Evolutionary conservation across 495 filamentous ascomycete genomes (phyloP).

Genomic region (Xylaria telfairii): DNA sequence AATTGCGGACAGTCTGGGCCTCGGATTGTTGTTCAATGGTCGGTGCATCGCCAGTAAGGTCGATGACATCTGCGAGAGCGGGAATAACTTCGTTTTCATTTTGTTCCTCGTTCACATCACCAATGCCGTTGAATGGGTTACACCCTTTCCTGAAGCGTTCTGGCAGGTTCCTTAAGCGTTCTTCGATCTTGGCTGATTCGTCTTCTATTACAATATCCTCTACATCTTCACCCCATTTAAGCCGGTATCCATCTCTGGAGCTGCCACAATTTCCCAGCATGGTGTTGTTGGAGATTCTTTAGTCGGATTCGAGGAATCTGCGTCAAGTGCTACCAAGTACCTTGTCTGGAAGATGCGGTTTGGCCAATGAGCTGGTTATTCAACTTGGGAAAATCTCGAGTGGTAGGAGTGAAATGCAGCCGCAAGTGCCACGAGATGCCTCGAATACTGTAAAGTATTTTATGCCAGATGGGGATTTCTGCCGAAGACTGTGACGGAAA

Average conservation of each 20-base stretch:
- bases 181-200: background rate
- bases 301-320: background rate
- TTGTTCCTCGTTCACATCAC: conserved; percentile 2
- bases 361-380: background rate
- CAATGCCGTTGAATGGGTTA: background rate
- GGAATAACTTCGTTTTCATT: conserved; percentile 13
- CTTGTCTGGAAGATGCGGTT: background rate
- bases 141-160: background rate
- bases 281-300: background rate
- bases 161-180: conserved; percentile 12
- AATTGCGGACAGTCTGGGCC: conserved; percentile 21
- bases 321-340: background rate
- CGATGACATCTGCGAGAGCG: conserved; percentile 33
- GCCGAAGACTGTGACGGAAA: background rate
- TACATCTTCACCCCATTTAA: background rate
- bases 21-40: background rate
- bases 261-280: background rate
- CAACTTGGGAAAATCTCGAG: background rate
- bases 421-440: background rate
- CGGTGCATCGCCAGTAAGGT: conserved; percentile 28
- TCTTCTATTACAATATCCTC: conserved; percentile 2
- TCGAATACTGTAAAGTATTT: background rate
- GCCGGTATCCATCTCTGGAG: background rate
- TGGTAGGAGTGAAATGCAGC: background rate
- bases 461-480: background rate